These are phyloP conservation scores for Populus nigra DNA, from an alignment of 345 rosid genomes.

Conservation along the genomic window DNA sequence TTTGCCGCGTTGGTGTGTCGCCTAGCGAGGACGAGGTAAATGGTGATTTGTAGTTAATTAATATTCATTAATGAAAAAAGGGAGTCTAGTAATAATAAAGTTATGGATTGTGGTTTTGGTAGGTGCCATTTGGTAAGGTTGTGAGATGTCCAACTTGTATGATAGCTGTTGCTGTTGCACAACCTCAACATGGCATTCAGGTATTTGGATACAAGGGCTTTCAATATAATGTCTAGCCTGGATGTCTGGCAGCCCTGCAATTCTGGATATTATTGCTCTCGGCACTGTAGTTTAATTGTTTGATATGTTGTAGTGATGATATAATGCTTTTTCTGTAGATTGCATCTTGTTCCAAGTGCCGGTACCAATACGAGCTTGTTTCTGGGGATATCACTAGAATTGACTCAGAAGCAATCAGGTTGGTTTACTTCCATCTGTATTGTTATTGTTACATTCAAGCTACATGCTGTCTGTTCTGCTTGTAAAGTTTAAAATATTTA, in stretches of 20 bases:
- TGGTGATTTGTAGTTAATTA: too few relatives aligned
- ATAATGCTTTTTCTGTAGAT: constrained; percentile 44
- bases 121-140: constrained; percentile 96
- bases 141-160: constrained; percentile 83
- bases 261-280: neutral
- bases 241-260: too few relatives aligned
- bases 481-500: neutral
- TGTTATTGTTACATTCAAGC: constrained; percentile 12
- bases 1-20: constrained; percentile 80
- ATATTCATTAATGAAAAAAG: too few relatives aligned
- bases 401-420: constrained; percentile 89
- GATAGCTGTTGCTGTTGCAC: constrained; percentile 80
- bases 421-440: constrained; percentile 33
- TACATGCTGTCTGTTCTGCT: neutral
- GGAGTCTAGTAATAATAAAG: too few relatives aligned
- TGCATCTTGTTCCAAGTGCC: constrained; percentile 80
- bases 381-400: constrained; percentile 75
- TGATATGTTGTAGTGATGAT: neutral
- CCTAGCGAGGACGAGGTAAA: constrained; percentile 70
- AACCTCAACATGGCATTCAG: constrained; percentile 90
- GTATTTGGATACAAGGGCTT: constrained; percentile 25
- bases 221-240: neutral
- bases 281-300: neutral
- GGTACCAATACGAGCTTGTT: constrained; percentile 89
- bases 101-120: neutral